phyloP scores from a whole-genome alignment of 208 protist species.

The Borovskyia barvae region DNA sequence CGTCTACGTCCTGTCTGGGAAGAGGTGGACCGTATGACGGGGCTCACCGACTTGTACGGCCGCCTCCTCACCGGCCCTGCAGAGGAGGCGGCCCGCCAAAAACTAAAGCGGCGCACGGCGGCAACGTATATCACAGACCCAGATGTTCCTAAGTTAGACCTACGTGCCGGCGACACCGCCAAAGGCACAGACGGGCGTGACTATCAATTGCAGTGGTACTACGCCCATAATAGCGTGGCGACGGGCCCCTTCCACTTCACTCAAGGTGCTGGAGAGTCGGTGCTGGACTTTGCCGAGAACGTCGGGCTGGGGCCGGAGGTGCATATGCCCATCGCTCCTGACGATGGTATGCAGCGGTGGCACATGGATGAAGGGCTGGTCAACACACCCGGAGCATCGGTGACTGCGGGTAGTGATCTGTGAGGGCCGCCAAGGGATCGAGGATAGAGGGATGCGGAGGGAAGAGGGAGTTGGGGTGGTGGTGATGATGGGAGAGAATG shows the following conservation, averaged over 20 bases:
- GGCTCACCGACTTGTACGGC: constrained; percentile 4
- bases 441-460: no score
- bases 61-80: neutral
- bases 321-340: constrained; percentile 38
- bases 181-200: constrained; percentile 16
- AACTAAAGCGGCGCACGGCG: neutral
- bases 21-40: neutral
- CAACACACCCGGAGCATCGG: no score
- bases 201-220: constrained; percentile 51
- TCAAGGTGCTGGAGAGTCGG: constrained; percentile 32
- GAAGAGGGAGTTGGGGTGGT: no score
- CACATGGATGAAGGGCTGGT: constrained; percentile 7
- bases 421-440: no score
- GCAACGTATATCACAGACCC: constrained; percentile 6
- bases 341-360: no score
- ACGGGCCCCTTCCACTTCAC: constrained; percentile 68
- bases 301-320: constrained; percentile 46
- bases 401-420: no score
- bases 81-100: neutral
- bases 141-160: constrained; percentile 3
- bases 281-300: constrained; percentile 54
- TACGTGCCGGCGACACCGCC: constrained; percentile 36
- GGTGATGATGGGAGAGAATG: no score
- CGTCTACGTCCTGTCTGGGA: constrained; percentile 10
- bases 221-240: constrained; percentile 41